phyloP scores from a whole-genome alignment of 2,329 filamentous ascomycete genomes.

The Verticillium albo-atrum region DNA sequence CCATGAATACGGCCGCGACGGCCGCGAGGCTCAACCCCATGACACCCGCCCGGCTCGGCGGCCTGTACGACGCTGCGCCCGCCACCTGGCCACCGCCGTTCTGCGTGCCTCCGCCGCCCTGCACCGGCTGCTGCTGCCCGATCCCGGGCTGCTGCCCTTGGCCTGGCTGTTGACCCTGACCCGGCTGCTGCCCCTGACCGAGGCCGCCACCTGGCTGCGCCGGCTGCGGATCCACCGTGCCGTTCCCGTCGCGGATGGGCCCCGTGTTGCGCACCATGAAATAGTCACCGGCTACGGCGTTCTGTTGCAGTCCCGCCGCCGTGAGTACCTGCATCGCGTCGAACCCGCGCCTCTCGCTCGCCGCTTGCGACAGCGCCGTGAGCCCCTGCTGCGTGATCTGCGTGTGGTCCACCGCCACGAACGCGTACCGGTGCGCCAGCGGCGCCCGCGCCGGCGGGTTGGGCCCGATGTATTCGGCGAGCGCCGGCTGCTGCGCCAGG shows the following conservation, averaged over 20 bases:
- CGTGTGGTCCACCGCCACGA: constrained; percentile 34
- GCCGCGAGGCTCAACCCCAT: background rate
- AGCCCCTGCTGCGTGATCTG: constrained; percentile 17
- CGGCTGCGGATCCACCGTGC: background rate
- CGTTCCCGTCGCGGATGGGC: constrained; percentile 7
- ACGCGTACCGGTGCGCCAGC: constrained; percentile 33
- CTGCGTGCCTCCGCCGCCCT: background rate
- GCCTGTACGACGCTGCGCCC: background rate
- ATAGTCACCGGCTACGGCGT: constrained; percentile 31
- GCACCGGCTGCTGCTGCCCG: background rate
- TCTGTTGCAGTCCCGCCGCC: constrained; percentile 21
- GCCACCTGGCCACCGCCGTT: background rate
- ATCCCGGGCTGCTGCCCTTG: background rate
- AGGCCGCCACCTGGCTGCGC: background rate
- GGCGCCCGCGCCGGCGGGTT: constrained; percentile 30
- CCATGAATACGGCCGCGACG: background rate
- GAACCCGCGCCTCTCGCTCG: constrained; percentile 25
- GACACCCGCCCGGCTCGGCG: background rate
- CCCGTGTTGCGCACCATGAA: constrained; percentile 33
- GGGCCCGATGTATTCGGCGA: constrained; percentile 29
- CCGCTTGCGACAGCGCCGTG: constrained; percentile 20
- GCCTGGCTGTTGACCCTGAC: background rate
- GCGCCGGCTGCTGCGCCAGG: constrained; percentile 17
- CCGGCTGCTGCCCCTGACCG: background rate
- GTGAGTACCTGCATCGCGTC: constrained; percentile 22